Evolutionary conservation across 345 rosid species (phyloP).

Genomic region (Limnanthes douglasii): DNA sequence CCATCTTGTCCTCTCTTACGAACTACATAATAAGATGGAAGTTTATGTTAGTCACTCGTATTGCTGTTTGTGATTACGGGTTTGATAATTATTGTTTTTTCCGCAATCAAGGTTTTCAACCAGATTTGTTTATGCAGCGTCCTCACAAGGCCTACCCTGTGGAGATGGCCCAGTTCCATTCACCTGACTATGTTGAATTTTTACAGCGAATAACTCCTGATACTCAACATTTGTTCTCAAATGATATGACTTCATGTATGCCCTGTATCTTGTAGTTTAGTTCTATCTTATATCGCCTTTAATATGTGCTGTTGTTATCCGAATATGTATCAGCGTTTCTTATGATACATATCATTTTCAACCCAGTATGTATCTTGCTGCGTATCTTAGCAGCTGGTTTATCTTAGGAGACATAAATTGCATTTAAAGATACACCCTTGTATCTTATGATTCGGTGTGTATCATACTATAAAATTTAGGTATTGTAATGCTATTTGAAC

Average conservation of each 20-base stretch:
- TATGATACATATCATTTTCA: no score
- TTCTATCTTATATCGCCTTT: not conserved
- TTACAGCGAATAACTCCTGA: constrained; percentile 74
- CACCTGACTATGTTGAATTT: constrained; percentile 86
- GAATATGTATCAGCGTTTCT: no score
- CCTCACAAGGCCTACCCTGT: constrained; percentile 97
- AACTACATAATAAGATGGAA: constrained; percentile 92
- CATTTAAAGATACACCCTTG: no score
- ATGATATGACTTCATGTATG: constrained; percentile 61
- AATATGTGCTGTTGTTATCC: no score
- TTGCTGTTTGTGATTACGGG: not conserved
- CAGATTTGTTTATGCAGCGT: constrained; percentile 52
- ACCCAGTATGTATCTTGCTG: no score
- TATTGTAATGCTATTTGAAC: no score
- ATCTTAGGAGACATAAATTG: no score
- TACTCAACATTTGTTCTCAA: constrained; percentile 42
- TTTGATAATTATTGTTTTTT: constrained; percentile 3
- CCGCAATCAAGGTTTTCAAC: no score
- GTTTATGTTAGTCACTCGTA: constrained; percentile 44
- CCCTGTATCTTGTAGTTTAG: not conserved
- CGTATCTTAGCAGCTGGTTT: no score
- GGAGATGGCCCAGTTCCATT: constrained; percentile 96
- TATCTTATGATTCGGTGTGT: no score
- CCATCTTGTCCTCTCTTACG: constrained; percentile 91
- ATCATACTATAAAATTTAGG: no score